Percentiles rank a stretch among this genome's conserved stretches.
Conservation (phyloP, 2,329 filamentous ascomycete species). For the Calonectria hawksworthii region DNA sequence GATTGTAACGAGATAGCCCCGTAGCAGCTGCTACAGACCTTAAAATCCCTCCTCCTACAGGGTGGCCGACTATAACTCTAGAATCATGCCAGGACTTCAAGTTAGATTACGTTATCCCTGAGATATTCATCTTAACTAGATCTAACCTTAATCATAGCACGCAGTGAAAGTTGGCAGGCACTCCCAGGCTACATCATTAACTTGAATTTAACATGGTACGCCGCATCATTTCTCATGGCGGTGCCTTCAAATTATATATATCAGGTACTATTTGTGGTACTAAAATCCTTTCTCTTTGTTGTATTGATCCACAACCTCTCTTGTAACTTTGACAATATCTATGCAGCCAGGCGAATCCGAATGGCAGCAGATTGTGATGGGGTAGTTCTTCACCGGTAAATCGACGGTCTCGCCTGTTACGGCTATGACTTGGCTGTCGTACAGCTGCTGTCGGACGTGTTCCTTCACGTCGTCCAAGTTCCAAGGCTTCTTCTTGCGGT, state of each 20-base stretch:
- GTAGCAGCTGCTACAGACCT: too few species aligned
- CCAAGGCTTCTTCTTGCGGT: conserved; percentile 68
- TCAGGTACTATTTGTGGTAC: background rate
- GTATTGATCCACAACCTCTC: conserved; percentile 56
- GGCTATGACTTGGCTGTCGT: conserved; percentile 56
- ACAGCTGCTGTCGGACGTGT: conserved; percentile 58
- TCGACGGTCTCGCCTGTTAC: conserved; percentile 55
- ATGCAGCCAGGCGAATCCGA: conserved; percentile 61
- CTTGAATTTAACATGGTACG: too few species aligned
- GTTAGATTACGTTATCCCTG: too few species aligned
- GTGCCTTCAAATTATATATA: background rate
- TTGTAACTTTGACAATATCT: conserved; percentile 57
- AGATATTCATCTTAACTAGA: too few species aligned
- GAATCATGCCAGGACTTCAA: too few species aligned
- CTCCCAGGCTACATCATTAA: too few species aligned
- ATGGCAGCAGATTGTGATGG: conserved; percentile 60
- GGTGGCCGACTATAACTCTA: too few species aligned
- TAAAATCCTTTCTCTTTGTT: conserved; percentile 45
- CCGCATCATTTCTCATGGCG: background rate
- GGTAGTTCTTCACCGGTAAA: conserved; percentile 57
- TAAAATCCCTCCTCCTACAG: too few species aligned
- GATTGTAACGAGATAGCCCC: too few species aligned
- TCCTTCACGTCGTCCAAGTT: conserved; percentile 54
- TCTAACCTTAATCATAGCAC: too few species aligned
- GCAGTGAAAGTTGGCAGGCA: too few species aligned